Base-by-base conservation (phyloP, 257 asterid species). In the Nicotiana paniculata region DNA sequence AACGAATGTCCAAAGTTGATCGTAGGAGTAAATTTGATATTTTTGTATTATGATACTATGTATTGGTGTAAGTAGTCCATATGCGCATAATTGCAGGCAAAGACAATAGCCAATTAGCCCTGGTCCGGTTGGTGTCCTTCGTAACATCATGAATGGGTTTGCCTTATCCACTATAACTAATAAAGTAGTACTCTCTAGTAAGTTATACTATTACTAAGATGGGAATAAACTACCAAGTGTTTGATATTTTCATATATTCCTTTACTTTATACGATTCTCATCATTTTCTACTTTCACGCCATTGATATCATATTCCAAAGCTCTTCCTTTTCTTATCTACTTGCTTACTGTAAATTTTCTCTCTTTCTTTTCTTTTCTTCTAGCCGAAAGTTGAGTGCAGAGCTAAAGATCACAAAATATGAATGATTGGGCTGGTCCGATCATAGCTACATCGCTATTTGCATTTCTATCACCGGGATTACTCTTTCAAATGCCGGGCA, bases 401-500 rank as follows among this genome's bases (percentile, higher is more conserved):
- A 18, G 12, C 24, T 1, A 62, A 35, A 15, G 18, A 17, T 8
- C 53, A 48, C 5, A 9, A 79, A n/a, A 55, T 43, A 95, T 95
- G 99, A 91, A 81, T 48, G 93, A 95, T 70, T 95, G 91, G 86
- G 97, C 96, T 5, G 95, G 84, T 72, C 79, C 92, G 81, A 11
- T 93, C 51, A 91, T 95, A 86, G 97, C 90, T 10, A 81, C 97
- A 0, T 90, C 97, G 9, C 92, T 95, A 0, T 95, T 95, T 70
- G 93, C 88, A 13, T 89, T 95, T 77, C 82, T 93, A 35, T 68
- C 93, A 12, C 99, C 97, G 0, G 97, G 99, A 75, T 81, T 93
- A 39, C 9, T 96, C 11, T 39, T 96, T 69, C 98, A 96, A 89
- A 88, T 95, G 28, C 99, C 98, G 0, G 99, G 93, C 18, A 95